A percentile compares a stretch with the other conserved stretches of the same genome.
phyloP scores from a whole-genome alignment of 495 filamentous ascomycete genomes.

The Hypoxylon lienhwacheense region DNA sequence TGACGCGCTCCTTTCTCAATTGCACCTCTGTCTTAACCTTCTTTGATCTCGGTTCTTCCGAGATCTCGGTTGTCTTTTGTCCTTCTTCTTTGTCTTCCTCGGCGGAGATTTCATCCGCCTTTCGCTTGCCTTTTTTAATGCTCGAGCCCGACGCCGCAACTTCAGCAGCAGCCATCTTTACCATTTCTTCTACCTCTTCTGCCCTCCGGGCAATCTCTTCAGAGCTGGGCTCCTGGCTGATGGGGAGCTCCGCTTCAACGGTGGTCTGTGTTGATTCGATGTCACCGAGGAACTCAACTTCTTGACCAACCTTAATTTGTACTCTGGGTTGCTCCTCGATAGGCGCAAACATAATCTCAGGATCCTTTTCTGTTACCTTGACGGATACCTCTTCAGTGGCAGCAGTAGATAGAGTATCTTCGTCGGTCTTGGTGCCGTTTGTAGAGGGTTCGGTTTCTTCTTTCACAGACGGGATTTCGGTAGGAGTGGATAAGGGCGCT shows the following conservation, averaged over 20 bases:
- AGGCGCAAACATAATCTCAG: conserved; percentile 46
- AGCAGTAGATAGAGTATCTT: conserved; percentile 30
- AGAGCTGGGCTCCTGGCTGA: conserved; percentile 67
- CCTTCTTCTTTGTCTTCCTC: conserved; percentile 44
- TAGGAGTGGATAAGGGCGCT: conserved; percentile 48
- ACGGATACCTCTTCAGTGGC: conserved; percentile 42
- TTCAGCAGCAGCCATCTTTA: conserved; percentile 70
- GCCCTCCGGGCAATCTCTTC: conserved; percentile 81
- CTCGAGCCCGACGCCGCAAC: conserved; percentile 45
- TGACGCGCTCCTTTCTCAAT: conserved; percentile 78
- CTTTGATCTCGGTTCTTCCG: conserved; percentile 66
- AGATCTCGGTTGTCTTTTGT: conserved; percentile 49
- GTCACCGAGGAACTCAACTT: conserved; percentile 64
- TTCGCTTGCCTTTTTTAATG: conserved; percentile 73
- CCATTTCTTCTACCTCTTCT: conserved; percentile 84
- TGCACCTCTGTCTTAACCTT: conserved; percentile 72
- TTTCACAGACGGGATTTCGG: conserved; percentile 23
- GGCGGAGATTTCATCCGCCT: conserved; percentile 69
- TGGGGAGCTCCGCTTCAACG: conserved; percentile 71
- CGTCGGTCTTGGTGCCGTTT: conserved; percentile 40
- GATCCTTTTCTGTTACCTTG: conserved; percentile 48
- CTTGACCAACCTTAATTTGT: conserved; percentile 70
- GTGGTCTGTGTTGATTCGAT: conserved; percentile 70
- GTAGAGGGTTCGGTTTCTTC: conserved; percentile 41
- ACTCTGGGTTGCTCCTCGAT: conserved; percentile 61